These are phyloP conservation scores for Vachellia collinsii DNA, from an alignment of 306 rosid species.

Conservation along the genomic window DNA sequence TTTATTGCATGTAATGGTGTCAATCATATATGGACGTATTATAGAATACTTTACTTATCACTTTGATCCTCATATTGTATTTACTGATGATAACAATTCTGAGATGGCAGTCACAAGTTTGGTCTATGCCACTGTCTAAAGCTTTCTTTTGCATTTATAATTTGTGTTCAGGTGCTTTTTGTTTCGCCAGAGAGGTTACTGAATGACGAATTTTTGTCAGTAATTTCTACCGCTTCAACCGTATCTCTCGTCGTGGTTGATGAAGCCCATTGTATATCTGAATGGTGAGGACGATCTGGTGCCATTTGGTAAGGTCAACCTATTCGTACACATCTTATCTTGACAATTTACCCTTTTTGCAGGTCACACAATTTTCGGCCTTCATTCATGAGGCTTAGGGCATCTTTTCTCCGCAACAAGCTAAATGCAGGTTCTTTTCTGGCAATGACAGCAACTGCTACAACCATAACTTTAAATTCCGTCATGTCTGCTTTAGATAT, in stretches of 20 bases:
- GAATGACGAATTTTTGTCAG: constrained; percentile 74
- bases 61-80: constrained; percentile 10
- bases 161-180: constrained; percentile 73
- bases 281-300: constrained; percentile 70
- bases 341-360: constrained; percentile 34
- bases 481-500: constrained; percentile 85
- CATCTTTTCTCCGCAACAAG: constrained; percentile 68
- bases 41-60: constrained; percentile 16
- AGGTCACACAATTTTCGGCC: constrained; percentile 99
- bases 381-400: constrained; percentile 90
- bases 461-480: constrained; percentile 73
- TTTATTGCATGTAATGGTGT: constrained; percentile 15
- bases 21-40: constrained; percentile 10
- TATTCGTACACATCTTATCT: constrained; percentile 25
- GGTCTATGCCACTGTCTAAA: constrained; percentile 8
- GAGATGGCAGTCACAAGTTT: not conserved
- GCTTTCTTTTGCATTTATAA: constrained; percentile 32
- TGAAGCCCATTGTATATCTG: constrained; percentile 94
- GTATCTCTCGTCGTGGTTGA: constrained; percentile 87
- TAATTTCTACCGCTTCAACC: constrained; percentile 53
- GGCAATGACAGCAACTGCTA: constrained; percentile 98
- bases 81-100: constrained; percentile 5
- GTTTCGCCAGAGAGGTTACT: constrained; percentile 94
- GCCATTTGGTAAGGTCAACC: constrained; percentile 22
- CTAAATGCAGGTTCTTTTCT: constrained; percentile 75